Base-by-base conservation (phyloP, 768 basidiomycete species). In the Mycena maculata region DNA sequence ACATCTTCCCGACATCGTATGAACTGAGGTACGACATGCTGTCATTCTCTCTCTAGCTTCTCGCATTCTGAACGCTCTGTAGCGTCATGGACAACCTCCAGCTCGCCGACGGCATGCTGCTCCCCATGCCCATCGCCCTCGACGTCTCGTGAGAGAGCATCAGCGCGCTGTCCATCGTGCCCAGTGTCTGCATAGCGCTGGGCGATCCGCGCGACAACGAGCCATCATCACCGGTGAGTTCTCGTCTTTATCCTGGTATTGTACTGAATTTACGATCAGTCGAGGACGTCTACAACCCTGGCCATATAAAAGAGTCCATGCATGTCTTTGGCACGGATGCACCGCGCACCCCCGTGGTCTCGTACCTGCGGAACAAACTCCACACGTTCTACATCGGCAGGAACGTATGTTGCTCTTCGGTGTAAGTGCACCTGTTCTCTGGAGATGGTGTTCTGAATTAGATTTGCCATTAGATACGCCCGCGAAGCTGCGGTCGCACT, bases 191-290 rank as follows among this genome's bases (percentile, higher is more conserved):
- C 25, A 78, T 99, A 58, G 81, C 90, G 16, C 86, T 99, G 25
- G 88, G 95, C 31, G 98, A 99, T 75, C 94, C 95, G 56, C 89
- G 98, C 64, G 96, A 99, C 74, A 98, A 99, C 70, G 86, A 93
- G 71, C 87, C 27, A 95, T 99, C 74, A 78, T 99, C 58, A 94
- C 95, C 33, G 88, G 92, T 91, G 70, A 55, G 83, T 78, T 7
- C 20, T 31, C 11, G 30, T 11, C 22, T 16, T 59, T 45, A 3
- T 23, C n/a, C 39, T 6, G 28, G 23, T 58, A 12, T 9, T 30
- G 47, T 28, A 45, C 27, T 52, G 44, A 42, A 64, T 49, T 53
- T 1, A 33, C 49, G 45, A 38, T 1, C 41, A 92, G 95, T 98
- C 60, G 90, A 94, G 55, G 96, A 98, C 76, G 80, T 99, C 64